Conservation (phyloP, 331 rosid species). For the Acacia concinna region DNA sequence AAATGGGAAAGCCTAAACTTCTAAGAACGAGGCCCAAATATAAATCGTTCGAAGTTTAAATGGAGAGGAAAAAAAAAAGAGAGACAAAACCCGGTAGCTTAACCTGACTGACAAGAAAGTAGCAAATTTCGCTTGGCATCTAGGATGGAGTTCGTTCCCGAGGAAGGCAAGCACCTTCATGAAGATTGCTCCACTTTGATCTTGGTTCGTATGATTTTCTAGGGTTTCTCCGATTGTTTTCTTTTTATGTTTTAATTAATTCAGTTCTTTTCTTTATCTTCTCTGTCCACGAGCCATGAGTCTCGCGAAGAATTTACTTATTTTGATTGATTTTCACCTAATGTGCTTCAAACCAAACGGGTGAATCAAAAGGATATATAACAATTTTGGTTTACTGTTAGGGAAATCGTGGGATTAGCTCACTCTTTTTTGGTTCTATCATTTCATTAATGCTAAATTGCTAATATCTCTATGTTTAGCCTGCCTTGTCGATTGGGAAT, state of each 20-base stretch:
- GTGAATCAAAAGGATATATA: neutral
- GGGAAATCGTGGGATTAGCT: conserved; percentile 20
- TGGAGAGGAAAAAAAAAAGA: no score
- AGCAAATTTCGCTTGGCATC: conserved; percentile 3
- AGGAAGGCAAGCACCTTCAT: conserved; percentile 51
- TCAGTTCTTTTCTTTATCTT: neutral
- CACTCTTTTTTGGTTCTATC: neutral
- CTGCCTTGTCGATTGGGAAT: conserved; percentile 85
- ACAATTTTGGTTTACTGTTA: neutral
- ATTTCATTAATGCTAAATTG: neutral
- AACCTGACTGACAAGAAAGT: conserved; percentile 8
- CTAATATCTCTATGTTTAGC: conserved; percentile 49
- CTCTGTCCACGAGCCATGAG: neutral
- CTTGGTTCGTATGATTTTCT: conserved; percentile 51
- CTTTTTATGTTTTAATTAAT: neutral
- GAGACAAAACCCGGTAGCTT: neutral
- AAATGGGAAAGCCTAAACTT: neutral
- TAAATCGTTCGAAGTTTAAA: neutral
- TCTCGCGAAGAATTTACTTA: neutral
- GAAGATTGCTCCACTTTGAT: conserved; percentile 68
- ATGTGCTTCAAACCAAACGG: neutral
- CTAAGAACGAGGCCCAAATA: neutral
- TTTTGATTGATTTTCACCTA: neutral
- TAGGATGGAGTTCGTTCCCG: conserved; percentile 63
- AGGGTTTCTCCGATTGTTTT: conserved; percentile 19